Evolutionary conservation across 2,329 filamentous ascomycete genomes (phyloP).

Genomic region (Parastagonospora nodorum): DNA sequence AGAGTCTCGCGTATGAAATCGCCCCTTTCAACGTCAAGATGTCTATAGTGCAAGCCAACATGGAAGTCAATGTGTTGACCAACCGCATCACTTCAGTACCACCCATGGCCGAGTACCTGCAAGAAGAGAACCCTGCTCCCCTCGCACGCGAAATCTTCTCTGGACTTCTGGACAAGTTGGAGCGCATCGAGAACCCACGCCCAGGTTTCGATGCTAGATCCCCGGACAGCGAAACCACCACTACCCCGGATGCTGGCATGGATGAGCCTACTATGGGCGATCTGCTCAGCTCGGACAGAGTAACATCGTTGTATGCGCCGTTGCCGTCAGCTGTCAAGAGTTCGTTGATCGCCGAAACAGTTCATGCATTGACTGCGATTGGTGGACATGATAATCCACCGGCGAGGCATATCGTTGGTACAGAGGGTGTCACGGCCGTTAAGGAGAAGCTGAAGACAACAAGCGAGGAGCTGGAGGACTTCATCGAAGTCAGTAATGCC

Average conservation of each 20-base stretch:
- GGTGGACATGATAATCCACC: conserved; percentile 96
- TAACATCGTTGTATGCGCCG: conserved; percentile 74
- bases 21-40: conserved; percentile 95
- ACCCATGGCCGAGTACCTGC: conserved; percentile 71
- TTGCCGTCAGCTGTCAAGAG: conserved; percentile 70
- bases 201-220: conserved; percentile 38
- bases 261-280: conserved; percentile 50
- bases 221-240: conserved; percentile 34
- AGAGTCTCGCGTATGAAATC: conserved; percentile 89
- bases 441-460: conserved; percentile 97
- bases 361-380: conserved; percentile 88
- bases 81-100: conserved; percentile 87
- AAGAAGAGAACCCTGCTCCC: conserved; percentile 74
- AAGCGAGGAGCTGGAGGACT: conserved; percentile 94
- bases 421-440: conserved; percentile 83
- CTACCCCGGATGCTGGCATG: conserved; percentile 31
- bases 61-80: conserved; percentile 86
- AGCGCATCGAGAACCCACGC: conserved; percentile 56
- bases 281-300: conserved; percentile 53
- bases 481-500: conserved; percentile 84
- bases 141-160: conserved; percentile 82
- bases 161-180: conserved; percentile 76
- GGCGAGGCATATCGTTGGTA: conserved; percentile 88
- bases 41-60: conserved; percentile 93
- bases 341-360: conserved; percentile 81